Evolutionary conservation across 306 rosid species (phyloP).

Genomic region (Chamaecrista fasciculata): DNA sequence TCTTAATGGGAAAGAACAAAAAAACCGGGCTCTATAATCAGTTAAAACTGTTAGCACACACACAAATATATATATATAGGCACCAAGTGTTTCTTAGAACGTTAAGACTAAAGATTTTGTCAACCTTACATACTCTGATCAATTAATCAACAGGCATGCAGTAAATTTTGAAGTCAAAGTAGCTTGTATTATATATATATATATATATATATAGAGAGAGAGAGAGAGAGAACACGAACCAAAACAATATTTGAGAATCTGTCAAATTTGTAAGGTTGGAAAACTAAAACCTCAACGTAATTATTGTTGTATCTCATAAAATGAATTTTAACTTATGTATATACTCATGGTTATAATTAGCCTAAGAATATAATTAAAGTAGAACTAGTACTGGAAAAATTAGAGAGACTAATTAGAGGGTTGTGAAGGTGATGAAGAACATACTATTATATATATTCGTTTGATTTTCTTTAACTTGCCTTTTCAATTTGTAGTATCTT

Average conservation of each 20-base stretch:
- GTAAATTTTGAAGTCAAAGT: not conserved
- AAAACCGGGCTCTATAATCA: too few species aligned
- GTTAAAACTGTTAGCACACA: too few species aligned
- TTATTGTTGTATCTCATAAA: slow-evolving; percentile 37
- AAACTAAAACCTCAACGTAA: not conserved
- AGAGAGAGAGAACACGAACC: too few species aligned
- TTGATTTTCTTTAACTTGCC: not conserved
- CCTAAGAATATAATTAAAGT: not conserved
- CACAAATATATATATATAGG: too few species aligned
- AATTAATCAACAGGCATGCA: not conserved
- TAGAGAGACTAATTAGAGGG: not conserved
- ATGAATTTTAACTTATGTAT: not conserved
- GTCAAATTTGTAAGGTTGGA: not conserved
- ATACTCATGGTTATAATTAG: not conserved
- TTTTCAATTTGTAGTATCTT: not conserved
- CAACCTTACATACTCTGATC: too few species aligned
- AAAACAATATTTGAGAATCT: not conserved
- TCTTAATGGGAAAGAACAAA: too few species aligned
- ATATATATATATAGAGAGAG: too few species aligned
- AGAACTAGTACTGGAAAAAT: not conserved
- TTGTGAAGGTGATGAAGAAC: slow-evolving; percentile 42
- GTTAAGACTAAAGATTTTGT: too few species aligned
- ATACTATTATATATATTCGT: not conserved
- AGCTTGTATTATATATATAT: not conserved
- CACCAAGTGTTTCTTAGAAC: too few species aligned